Conservation (phyloP, 2,329 filamentous ascomycete species). For the Balansia obtecta region DNA sequence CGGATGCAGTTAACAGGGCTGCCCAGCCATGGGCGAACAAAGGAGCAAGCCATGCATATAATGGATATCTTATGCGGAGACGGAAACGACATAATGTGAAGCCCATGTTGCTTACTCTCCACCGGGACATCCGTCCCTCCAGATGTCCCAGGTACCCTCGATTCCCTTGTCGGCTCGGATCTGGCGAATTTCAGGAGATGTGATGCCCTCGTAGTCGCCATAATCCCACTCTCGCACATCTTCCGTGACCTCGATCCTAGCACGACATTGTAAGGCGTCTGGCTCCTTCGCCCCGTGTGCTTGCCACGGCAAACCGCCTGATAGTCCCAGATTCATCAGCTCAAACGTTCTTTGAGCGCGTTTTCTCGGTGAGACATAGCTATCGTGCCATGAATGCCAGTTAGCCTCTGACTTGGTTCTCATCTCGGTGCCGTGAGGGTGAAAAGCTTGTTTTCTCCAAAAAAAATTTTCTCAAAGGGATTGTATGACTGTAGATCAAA, state of each 20-base stretch:
- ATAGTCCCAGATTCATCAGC: conserved; percentile 62
- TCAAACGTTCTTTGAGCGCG: conserved; percentile 86
- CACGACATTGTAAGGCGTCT: conserved; percentile 36
- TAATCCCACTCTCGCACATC: conserved; percentile 81
- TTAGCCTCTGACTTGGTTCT: not conserved
- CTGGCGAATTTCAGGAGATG: conserved; percentile 53
- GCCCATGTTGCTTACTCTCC: conserved; percentile 55
- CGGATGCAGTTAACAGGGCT: not conserved
- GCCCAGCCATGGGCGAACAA: not conserved
- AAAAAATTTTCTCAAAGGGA: not conserved
- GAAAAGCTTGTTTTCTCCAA: not conserved
- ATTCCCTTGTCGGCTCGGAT: conserved; percentile 44
- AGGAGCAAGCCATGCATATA: not conserved
- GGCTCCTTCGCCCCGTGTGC: conserved; percentile 26
- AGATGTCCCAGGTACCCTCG: conserved; percentile 63
- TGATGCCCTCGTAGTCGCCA: conserved; percentile 75
- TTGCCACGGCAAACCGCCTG: conserved; percentile 59
- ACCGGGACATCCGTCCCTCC: conserved; percentile 75
- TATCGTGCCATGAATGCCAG: conserved; percentile 16
- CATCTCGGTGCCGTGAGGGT: not conserved
- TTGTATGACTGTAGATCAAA: not conserved
- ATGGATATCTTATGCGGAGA: not conserved
- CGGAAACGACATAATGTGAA: not conserved
- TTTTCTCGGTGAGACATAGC: conserved; percentile 75
- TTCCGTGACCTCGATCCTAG: conserved; percentile 54